phyloP scores from a whole-genome alignment of 1,284 basidiomycete species.

The Sporisorium iseilematis-ciliati region DNA sequence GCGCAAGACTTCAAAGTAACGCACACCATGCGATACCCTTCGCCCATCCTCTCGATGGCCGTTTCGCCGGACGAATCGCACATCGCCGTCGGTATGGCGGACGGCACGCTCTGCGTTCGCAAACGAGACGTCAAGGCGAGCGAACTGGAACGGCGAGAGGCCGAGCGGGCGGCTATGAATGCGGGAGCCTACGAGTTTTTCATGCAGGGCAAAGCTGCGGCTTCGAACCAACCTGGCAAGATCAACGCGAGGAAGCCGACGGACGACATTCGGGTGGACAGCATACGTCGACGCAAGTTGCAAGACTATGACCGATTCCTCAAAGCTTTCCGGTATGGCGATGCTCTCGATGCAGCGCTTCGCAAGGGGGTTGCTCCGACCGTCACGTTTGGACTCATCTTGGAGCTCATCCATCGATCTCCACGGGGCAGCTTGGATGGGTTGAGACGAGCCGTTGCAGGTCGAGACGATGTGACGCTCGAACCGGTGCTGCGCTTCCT shows the following conservation, averaged over 20 bases:
- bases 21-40: constrained; percentile 98
- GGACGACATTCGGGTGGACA: constrained; percentile 74
- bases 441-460: constrained; percentile 84
- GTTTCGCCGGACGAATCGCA: constrained; percentile 97
- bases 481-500: constrained; percentile 90
- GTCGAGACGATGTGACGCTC: constrained; percentile 92
- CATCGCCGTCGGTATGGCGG: constrained; percentile 94
- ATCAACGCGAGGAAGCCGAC: constrained; percentile 25
- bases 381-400: constrained; percentile 89
- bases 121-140: constrained; percentile 79
- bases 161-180: constrained; percentile 73
- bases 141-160: constrained; percentile 74
- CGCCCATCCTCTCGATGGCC: constrained; percentile 90
- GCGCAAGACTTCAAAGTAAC: constrained; percentile 83
- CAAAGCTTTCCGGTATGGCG: constrained; percentile 93
- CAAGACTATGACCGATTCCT: constrained; percentile 89
- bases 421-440: constrained; percentile 76
- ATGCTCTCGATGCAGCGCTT: constrained; percentile 78
- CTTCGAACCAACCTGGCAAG: constrained; percentile 30
- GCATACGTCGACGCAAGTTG: constrained; percentile 79
- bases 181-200: constrained; percentile 81
- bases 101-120: constrained; percentile 81
- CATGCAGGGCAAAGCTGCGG: constrained; percentile 59
- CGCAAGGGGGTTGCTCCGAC: constrained; percentile 57
- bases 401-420: constrained; percentile 86